Evolutionary conservation across 352 stramenopile genomes (phyloP).

Genomic region (Phytophthora melonis): DNA sequence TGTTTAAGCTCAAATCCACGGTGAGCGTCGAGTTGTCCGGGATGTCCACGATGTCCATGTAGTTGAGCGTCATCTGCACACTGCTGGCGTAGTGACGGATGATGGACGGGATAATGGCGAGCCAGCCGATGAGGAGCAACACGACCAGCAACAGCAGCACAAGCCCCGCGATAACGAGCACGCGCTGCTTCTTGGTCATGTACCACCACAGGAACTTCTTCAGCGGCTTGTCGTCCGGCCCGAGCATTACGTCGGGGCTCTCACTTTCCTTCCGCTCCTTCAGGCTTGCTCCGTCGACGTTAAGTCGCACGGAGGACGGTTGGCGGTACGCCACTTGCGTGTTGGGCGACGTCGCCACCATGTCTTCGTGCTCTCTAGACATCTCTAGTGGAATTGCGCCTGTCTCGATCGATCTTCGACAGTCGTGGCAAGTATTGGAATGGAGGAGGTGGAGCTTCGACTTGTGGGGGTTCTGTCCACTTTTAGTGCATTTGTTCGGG

Average conservation of each 20-base stretch:
- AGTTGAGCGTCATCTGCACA: conserved; percentile 65
- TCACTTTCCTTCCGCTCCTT: conserved; percentile 24
- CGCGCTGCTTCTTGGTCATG: conserved; percentile 60
- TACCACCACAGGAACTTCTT: conserved; percentile 63
- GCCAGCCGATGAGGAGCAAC: conserved; percentile 63
- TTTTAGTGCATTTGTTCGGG: conserved; percentile 8
- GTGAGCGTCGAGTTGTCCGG: conserved; percentile 46
- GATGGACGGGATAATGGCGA: conserved; percentile 62
- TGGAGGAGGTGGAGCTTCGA: not conserved
- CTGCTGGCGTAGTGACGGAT: conserved; percentile 62
- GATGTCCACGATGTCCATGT: conserved; percentile 65
- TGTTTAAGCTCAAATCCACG: conserved; percentile 60
- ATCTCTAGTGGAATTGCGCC: not conserved
- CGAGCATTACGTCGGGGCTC: conserved; percentile 9
- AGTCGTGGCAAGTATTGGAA: not conserved
- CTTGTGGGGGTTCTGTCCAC: conserved; percentile 4
- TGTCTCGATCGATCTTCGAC: conserved; percentile 1
- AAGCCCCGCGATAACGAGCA: conserved; percentile 44
- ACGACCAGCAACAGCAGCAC: conserved; percentile 49
- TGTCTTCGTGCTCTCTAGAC: conserved; percentile 16
- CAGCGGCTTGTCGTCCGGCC: conserved; percentile 19
- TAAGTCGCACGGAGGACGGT: conserved; percentile 24
- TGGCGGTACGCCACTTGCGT: conserved; percentile 18
- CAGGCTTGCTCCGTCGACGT: not conserved
- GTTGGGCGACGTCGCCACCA: conserved; percentile 19